Evolutionary conservation across 2,329 filamentous ascomycete genomes (phyloP).

Genomic region (Amylocarpus encephaloides): DNA sequence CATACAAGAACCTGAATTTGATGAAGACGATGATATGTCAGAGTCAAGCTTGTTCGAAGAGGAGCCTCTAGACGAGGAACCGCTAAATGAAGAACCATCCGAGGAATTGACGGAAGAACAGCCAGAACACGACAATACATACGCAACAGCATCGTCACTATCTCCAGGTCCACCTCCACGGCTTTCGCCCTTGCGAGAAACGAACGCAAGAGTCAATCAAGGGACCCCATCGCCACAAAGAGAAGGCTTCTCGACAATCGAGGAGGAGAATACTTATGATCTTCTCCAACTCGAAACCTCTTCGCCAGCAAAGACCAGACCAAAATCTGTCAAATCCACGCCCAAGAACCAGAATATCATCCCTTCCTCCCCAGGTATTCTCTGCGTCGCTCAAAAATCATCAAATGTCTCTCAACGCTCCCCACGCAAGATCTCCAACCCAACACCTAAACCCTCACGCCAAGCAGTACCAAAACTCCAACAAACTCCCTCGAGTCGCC

Average conservation of each 20-base stretch:
- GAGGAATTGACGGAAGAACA: conserved; percentile 24
- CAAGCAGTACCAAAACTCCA: conserved; percentile 21
- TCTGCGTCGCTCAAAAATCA: conserved; percentile 16
- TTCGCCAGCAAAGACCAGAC: conserved; percentile 30
- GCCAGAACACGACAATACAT: conserved; percentile 20
- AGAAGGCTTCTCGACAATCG: conserved; percentile 40
- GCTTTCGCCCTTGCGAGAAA: conserved; percentile 41
- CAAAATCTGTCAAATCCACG: conserved; percentile 15
- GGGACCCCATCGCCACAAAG: conserved; percentile 28
- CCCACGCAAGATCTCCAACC: conserved; percentile 12
- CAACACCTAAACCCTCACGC: conserved; percentile 5
- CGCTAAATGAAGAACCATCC: conserved; percentile 6
- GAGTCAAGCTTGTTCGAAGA: conserved; percentile 43
- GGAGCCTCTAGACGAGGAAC: conserved; percentile 33
- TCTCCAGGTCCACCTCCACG: conserved; percentile 26
- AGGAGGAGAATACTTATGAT: conserved; percentile 44
- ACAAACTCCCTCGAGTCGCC: conserved; percentile 17
- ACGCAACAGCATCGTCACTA: conserved; percentile 22
- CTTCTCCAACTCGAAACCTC: conserved; percentile 33
- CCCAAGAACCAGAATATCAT: conserved; percentile 9
- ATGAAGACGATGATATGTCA: conserved; percentile 24
- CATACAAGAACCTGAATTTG: conserved; percentile 25
- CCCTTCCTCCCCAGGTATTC: conserved; percentile 18
- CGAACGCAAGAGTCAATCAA: conserved; percentile 25
- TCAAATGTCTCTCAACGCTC: conserved; percentile 9